phyloP scores from a whole-genome alignment of 257 asterid genomes.

The Galeopsis tetrahit region DNA sequence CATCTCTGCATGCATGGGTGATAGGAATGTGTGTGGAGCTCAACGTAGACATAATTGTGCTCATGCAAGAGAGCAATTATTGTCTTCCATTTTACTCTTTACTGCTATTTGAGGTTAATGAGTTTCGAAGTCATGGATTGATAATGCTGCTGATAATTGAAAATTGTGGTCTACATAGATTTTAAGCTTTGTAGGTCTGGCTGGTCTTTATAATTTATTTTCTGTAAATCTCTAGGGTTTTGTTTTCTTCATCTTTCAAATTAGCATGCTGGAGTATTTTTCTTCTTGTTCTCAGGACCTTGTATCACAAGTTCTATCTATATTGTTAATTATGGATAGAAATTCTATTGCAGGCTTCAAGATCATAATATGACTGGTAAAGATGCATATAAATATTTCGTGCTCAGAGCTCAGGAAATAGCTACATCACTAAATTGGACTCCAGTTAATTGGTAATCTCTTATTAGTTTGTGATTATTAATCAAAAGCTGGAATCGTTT shows the following conservation, averaged over 20 bases:
- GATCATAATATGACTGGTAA: constrained; percentile 75
- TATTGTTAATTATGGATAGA: constrained; percentile 23
- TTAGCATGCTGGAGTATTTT: not conserved
- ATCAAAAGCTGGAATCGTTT: not conserved
- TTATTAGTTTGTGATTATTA: constrained; percentile 1
- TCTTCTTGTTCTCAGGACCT: not conserved
- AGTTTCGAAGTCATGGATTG: not conserved
- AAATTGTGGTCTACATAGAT: not conserved
- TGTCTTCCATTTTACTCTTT: not conserved
- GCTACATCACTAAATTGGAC: constrained; percentile 75
- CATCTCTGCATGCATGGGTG: not conserved
- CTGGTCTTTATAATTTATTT: not conserved
- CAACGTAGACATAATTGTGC: no score
- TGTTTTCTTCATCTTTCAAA: not conserved
- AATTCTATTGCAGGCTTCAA: constrained; percentile 68
- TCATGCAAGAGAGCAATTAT: no score
- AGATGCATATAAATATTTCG: constrained; percentile 86
- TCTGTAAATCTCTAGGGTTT: not conserved
- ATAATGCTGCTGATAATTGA: constrained; percentile 2
- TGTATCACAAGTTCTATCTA: constrained; percentile 17
- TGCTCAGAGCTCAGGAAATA: constrained; percentile 89
- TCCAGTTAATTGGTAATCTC: constrained; percentile 89
- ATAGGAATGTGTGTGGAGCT: no score
- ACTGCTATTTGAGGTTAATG: not conserved
- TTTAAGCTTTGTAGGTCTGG: constrained; percentile 1